These are phyloP conservation scores for Nepenthes gracilis DNA, from an alignment of 148 eudicot species.

Conservation along the genomic window DNA sequence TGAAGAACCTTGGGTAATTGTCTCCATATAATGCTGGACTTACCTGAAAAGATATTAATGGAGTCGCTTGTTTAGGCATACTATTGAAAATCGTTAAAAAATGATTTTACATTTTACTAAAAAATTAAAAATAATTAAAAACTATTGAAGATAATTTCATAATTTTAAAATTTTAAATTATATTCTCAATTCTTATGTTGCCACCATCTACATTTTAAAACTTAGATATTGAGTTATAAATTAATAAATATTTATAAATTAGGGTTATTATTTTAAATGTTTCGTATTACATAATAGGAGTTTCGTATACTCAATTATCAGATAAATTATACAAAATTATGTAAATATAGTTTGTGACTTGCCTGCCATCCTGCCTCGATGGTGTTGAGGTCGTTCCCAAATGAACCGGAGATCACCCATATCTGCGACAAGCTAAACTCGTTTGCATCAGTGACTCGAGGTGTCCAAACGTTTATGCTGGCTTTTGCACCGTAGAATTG, in stretches of 20 bases:
- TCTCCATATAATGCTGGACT: conserved; percentile 94
- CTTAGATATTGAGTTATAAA: too few species aligned
- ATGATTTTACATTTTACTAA: background rate
- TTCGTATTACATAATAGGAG: too few species aligned
- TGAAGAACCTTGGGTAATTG: conserved; percentile 81
- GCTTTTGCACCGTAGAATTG: conserved; percentile 95
- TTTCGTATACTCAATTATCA: too few species aligned
- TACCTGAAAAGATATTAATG: conserved; percentile 33
- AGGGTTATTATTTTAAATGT: too few species aligned
- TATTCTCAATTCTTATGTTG: too few species aligned
- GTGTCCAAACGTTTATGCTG: conserved; percentile 93
- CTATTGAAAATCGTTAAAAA: too few species aligned
- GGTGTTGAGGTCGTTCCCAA: conserved; percentile 91
- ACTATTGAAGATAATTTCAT: too few species aligned
- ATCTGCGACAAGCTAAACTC: conserved; percentile 94
- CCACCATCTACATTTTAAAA: too few species aligned
- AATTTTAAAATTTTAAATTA: too few species aligned
- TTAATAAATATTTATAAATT: too few species aligned
- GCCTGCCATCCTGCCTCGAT: conserved; percentile 99
- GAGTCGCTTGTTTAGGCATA: background rate
- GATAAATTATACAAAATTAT: background rate
- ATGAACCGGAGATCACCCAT: conserved; percentile 90
- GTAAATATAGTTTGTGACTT: conserved; percentile 7
- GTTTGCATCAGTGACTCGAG: conserved; percentile 54
- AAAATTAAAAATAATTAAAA: too few species aligned